Evolutionary conservation across 352 stramenopile genomes (phyloP).

Genomic region (Phytophthora megakarya): DNA sequence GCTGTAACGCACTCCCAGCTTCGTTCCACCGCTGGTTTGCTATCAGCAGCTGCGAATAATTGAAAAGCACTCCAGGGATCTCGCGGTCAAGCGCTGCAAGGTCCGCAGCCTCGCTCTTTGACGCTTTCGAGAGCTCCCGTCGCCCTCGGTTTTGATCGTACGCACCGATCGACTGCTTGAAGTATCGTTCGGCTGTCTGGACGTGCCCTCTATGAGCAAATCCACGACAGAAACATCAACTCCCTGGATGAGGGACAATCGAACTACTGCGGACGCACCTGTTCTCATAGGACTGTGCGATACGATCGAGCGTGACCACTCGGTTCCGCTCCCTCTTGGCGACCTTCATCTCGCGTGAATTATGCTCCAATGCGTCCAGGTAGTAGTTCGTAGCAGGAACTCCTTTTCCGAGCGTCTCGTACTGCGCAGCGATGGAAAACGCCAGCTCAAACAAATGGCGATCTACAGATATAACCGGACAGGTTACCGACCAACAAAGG

Average conservation of each 20-base stretch:
- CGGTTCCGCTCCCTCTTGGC: slow-evolving; percentile 45
- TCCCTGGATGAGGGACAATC: background rate
- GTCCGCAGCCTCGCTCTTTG: slow-evolving; percentile 26
- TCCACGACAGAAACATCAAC: background rate
- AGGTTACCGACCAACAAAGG: background rate
- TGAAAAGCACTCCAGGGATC: slow-evolving; percentile 43
- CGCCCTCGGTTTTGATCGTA: slow-evolving; percentile 40
- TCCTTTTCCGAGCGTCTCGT: slow-evolving; percentile 54
- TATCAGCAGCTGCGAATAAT: slow-evolving; percentile 44
- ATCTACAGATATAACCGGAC: slow-evolving; percentile 39
- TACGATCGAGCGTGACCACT: slow-evolving; percentile 77
- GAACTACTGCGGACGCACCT: slow-evolving; percentile 17
- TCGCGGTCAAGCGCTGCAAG: slow-evolving; percentile 37
- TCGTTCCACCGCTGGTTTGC: slow-evolving; percentile 34
- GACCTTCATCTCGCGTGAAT: slow-evolving; percentile 35
- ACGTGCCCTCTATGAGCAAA: slow-evolving; percentile 12
- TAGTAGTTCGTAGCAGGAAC: slow-evolving; percentile 67
- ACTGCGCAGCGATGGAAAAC: slow-evolving; percentile 79
- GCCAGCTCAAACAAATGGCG: slow-evolving; percentile 79
- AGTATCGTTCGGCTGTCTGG: slow-evolving; percentile 39
- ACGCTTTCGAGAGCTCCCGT: slow-evolving; percentile 35
- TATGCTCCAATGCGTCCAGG: slow-evolving; percentile 62
- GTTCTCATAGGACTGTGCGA: slow-evolving; percentile 82
- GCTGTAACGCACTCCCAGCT: slow-evolving; percentile 27
- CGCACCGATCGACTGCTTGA: slow-evolving; percentile 35